Percentiles rank a stretch among this genome's conserved stretches.
phyloP scores from a whole-genome alignment of 805 yeast species.

The Pichia gijzeniarum region DNA sequence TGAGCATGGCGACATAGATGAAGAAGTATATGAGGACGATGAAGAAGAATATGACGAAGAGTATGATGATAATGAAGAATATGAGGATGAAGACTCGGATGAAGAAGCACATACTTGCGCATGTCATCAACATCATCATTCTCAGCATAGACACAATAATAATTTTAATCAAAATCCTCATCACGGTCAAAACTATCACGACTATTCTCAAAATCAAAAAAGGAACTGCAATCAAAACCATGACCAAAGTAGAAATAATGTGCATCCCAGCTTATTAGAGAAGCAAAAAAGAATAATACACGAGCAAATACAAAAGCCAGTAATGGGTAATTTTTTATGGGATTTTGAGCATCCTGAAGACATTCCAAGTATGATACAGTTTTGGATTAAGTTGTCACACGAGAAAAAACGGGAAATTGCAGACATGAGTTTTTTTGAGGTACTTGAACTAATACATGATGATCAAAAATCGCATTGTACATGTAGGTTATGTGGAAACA shows the following conservation, averaged over 20 bases:
- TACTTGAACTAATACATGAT: conserved; percentile 56
- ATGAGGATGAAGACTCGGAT: conserved; percentile 11
- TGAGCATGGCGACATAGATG: conserved; percentile 10
- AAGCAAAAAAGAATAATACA: conserved; percentile 18
- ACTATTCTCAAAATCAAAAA: not conserved
- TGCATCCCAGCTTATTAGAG: conserved; percentile 10
- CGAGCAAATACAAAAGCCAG: conserved; percentile 17
- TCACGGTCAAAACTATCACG: not conserved
- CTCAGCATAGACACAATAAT: conserved; percentile 1
- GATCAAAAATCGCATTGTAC: conserved; percentile 55
- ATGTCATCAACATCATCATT: conserved; percentile 14
- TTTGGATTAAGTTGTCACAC: conserved; percentile 63
- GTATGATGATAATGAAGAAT: conserved; percentile 11
- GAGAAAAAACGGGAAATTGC: conserved; percentile 56
- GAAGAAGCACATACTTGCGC: conserved; percentile 5
- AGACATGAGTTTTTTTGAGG: conserved; percentile 60
- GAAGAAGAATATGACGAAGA: conserved; percentile 11
- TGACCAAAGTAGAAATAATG: not conserved
- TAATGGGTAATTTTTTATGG: conserved; percentile 23
- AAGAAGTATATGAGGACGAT: conserved; percentile 8
- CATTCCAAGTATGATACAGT: conserved; percentile 42
- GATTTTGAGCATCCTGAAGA: conserved; percentile 42
- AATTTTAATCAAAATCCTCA: not conserved
- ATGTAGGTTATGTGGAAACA: conserved; percentile 74
- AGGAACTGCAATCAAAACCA: conserved; percentile 1